Percentiles rank a stretch among this genome's conserved stretches.
Conservation (phyloP, 139 green algal genomes). For the Chara braunii region DNA sequence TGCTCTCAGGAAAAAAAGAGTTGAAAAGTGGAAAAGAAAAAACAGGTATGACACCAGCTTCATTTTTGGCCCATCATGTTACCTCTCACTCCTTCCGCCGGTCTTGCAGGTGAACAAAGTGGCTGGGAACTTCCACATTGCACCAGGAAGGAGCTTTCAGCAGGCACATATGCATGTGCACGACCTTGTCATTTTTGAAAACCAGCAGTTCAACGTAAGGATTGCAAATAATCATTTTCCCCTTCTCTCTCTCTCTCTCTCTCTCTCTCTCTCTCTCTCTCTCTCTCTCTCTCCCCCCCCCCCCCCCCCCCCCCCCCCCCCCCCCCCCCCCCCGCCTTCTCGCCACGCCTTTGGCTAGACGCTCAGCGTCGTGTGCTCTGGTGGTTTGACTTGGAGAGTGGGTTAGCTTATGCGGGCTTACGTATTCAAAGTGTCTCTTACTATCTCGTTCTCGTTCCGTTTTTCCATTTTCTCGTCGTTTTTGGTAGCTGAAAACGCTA, state of each 20-base stretch:
- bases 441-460: too few species aligned
- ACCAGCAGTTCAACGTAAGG: constrained; percentile 45
- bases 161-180: constrained; percentile 84
- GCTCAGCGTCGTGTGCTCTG: too few species aligned
- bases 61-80: too few species aligned
- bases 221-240: neutral
- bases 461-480: too few species aligned
- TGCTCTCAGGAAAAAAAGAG: too few species aligned
- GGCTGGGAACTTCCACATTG: constrained; percentile 95
- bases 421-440: too few species aligned
- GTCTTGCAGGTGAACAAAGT: constrained; percentile 61
- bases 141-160: constrained; percentile 83
- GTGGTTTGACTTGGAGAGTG: too few species aligned
- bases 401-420: too few species aligned
- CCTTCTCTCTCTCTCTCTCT: neutral
- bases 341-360: neutral
- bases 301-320: neutral
- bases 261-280: neutral
- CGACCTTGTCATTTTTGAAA: constrained; percentile 76
- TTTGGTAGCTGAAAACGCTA: too few species aligned
- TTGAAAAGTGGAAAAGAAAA: too few species aligned
- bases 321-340: neutral
- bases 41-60: too few species aligned
- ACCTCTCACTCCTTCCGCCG: too few species aligned
- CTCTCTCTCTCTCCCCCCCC: neutral